Base-by-base conservation (phyloP, 805 yeast genomes). In the Yarrowia hollandica region DNA sequence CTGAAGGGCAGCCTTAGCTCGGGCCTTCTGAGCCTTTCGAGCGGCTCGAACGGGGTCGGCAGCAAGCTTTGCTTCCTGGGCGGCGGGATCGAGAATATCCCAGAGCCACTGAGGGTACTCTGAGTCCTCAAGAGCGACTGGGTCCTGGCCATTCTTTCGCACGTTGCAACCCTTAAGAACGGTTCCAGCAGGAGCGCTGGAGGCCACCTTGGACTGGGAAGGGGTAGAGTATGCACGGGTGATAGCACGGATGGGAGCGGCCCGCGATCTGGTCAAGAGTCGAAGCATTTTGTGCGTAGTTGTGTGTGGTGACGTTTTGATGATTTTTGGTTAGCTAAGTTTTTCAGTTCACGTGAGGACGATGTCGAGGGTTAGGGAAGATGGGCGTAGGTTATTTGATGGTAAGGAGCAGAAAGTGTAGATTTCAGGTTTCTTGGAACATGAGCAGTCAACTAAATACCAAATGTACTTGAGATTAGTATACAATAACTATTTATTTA, bases 81-180 rank as follows among this genome's bases (percentile, higher is more conserved):
- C 80, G 34, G 80, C 80, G 55, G 80, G 75, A 71, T 91, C 96
- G 28, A 90, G 79, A 48, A 88, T 76, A 5, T 79, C 82, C 98
- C 98, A 94, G 57, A 92, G 78, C 99, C 99, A 92, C 42, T 80
- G 88, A 5, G 99, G 99, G 69, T 92, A 92, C 67, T 91, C 96
- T 34, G 77, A 77, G 70, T 94, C 98, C 62, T 86, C 89, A 59
- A 86, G 72, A 1, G 98, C 98, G 5, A 89, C 83, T 8, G 95
- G 90, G 65, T 90, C 97, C 61, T 85, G 82, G n/a, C 92, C 95
- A 33, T 79, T 77, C 68, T 90, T 90, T 68, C 81, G 81, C 41
- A 92, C 79, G 66, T 87, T 86, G 67, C 90, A 74, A 63, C 62
- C 98, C 90, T 55, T 88, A 85, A 64, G 78, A 72, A 69, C 91